These are phyloP conservation scores for Paramecium caudatum DNA, from an alignment of 73 alveolate species.

Conservation along the genomic window DNA sequence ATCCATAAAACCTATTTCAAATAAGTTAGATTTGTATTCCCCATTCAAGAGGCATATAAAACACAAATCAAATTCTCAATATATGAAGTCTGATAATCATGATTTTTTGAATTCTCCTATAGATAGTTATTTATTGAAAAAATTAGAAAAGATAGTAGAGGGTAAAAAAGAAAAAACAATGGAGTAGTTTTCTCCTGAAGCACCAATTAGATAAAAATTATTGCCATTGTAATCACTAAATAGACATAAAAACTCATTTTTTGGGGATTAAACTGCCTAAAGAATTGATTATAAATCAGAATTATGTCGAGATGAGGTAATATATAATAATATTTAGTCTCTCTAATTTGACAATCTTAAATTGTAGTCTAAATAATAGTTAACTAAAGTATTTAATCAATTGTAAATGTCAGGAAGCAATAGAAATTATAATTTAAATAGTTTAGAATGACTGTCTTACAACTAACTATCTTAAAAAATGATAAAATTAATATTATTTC, in stretches of 20 bases:
- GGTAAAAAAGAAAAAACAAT: neutral
- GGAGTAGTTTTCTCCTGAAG: conserved; percentile 43
- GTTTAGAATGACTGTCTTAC: neutral
- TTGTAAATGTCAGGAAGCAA: neutral
- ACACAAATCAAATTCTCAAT: neutral
- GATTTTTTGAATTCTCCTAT: neutral
- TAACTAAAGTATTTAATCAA: neutral
- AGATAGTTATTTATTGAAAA: conserved; percentile 3
- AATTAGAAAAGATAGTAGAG: conserved; percentile 17
- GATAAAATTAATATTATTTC: too few species aligned
- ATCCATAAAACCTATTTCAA: neutral
- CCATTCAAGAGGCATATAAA: neutral
- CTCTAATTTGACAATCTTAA: neutral
- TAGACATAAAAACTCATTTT: conserved; percentile 16
- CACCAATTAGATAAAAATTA: neutral
- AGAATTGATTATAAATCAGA: conserved; percentile 19
- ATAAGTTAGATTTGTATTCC: neutral
- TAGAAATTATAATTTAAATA: conserved; percentile 1
- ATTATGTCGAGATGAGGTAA: neutral
- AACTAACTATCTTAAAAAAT: neutral
- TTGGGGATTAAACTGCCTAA: neutral
- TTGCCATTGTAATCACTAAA: neutral
- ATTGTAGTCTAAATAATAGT: conserved; percentile 2
- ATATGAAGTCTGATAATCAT: neutral
- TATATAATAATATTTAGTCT: neutral